A percentile compares a stretch with the other conserved stretches of the same genome.
Conservation (phyloP, 129 eudicot genomes). For the Helianthus tuberosus region DNA sequence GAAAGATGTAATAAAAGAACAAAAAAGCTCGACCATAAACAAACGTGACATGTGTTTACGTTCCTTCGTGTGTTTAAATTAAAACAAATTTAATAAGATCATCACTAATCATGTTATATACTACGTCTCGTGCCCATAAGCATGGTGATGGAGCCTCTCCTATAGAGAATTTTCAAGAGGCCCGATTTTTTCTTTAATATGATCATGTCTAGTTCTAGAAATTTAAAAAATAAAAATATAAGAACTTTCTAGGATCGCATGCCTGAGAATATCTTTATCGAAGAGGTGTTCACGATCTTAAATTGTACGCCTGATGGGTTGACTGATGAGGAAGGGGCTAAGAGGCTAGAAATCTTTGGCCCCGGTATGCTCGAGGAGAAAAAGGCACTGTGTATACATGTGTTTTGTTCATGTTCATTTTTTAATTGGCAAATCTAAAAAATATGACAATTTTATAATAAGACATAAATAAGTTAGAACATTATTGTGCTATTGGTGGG, state of each 20-base stretch:
- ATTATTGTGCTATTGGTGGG: too few species aligned
- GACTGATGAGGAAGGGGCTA: slow-evolving; percentile 58
- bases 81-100: too few species aligned
- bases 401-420: too few species aligned
- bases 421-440: too few species aligned
- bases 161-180: slow-evolving; percentile 37
- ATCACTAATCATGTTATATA: slow-evolving; percentile 21
- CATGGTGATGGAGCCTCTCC: slow-evolving; percentile 31
- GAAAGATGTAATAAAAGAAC: too few species aligned
- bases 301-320: slow-evolving; percentile 73
- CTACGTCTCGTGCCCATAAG: slow-evolving; percentile 29
- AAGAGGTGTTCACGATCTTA: slow-evolving; percentile 65
- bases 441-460: too few species aligned
- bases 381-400: too few species aligned
- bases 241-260: slow-evolving; percentile 10
- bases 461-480: too few species aligned
- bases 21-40: too few species aligned
- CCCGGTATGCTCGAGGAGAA: too few species aligned
- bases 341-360: slow-evolving; percentile 60
- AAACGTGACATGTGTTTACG: too few species aligned
- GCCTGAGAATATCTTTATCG: slow-evolving; percentile 68
- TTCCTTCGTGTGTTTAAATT: too few species aligned
- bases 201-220: not conserved
- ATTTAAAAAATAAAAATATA: not conserved
- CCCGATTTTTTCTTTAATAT: slow-evolving; percentile 29